Evolutionary conservation across 139 green algal species (phyloP), one percentile per base, ranked within the genome.

Genomic region (Coelastrella sp.): DNA sequence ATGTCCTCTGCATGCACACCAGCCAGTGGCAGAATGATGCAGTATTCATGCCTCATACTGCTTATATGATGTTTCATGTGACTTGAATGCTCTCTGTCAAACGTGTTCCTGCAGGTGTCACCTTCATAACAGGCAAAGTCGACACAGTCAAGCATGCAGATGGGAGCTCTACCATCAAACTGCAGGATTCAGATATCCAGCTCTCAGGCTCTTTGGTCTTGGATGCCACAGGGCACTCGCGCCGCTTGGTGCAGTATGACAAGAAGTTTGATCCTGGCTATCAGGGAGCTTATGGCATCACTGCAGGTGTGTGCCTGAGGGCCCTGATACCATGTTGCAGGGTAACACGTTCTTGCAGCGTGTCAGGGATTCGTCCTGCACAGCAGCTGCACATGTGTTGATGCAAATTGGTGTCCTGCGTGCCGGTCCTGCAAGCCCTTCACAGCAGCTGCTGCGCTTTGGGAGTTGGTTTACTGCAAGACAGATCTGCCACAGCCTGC

Each of bases 251-350:
- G 38, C 62, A 98, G 64, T 99, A 94, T 89, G 95, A 98, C 82
- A 85, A 94, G 77, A 91, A 96, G 57, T 99, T 98, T 87, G 91
- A 98, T 78, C 97, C 97, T 1, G 96, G 96, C 17, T 98, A 94
- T 84, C 97, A 99, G 89, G 97, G 92, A 2, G 97, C 97, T 8
- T 99, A 98, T 84, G 97, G 97, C 43, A 98, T 99, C 40, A 88
- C 98, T 34, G 92, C 90, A 81, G 92, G 88, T 90, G 87, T 6
- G 17, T 21, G n/a, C n/a, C n/a, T n/a, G n/a, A n/a, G n/a, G n/a
- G n/a, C n/a, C n/a, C n/a, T n/a, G n/a, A n/a, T n/a, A n/a, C n/a
- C n/a, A n/a, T n/a, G n/a, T n/a, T n/a, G n/a, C n/a, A n/a, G n/a
- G n/a, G n/a, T n/a, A n/a, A n/a, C n/a, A n/a, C n/a, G n/a, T n/a